Evolutionary conservation across 2,329 filamentous ascomycete genomes (phyloP).

Genomic region (Cladosporium velox): DNA sequence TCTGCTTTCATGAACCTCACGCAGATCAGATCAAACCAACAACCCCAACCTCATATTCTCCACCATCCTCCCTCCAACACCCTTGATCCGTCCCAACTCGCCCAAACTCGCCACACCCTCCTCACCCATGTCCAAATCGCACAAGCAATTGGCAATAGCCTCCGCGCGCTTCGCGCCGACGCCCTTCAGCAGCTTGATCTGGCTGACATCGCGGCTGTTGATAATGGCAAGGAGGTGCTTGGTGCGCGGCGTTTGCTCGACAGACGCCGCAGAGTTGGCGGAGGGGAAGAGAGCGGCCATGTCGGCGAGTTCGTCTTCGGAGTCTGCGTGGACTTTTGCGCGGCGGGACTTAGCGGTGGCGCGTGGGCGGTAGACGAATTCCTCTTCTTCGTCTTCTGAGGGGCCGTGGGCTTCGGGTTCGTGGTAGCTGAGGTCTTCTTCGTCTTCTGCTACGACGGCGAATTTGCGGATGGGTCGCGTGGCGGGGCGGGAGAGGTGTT

Average conservation of each 20-base stretch:
- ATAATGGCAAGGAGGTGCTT: constrained; percentile 67
- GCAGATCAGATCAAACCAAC: constrained; percentile 27
- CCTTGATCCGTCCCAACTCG: constrained; percentile 49
- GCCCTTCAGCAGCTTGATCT: constrained; percentile 68
- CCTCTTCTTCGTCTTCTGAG: constrained; percentile 41
- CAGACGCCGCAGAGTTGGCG: constrained; percentile 18
- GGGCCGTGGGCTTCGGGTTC: constrained; percentile 44
- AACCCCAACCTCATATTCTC: constrained; percentile 51
- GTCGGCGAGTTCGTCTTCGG: constrained; percentile 36
- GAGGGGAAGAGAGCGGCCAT: constrained; percentile 5
- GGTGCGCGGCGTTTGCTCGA: constrained; percentile 57
- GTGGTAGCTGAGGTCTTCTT: constrained; percentile 58
- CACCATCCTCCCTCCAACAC: constrained; percentile 53
- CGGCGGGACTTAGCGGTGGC: constrained; percentile 37
- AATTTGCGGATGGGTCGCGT: constrained; percentile 22
- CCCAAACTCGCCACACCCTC: constrained; percentile 42
- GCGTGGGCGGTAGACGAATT: constrained; percentile 42
- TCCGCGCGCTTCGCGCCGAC: constrained; percentile 72
- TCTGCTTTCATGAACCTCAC: not conserved
- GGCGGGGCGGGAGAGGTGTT: constrained; percentile 5
- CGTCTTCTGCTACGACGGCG: constrained; percentile 32
- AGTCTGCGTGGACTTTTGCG: constrained; percentile 26
- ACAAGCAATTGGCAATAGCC: constrained; percentile 51
- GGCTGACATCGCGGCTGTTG: constrained; percentile 68
- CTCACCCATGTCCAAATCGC: constrained; percentile 47